Conservation (phyloP, 768 basidiomycete species). For the Pisolithus sp. region DNA sequence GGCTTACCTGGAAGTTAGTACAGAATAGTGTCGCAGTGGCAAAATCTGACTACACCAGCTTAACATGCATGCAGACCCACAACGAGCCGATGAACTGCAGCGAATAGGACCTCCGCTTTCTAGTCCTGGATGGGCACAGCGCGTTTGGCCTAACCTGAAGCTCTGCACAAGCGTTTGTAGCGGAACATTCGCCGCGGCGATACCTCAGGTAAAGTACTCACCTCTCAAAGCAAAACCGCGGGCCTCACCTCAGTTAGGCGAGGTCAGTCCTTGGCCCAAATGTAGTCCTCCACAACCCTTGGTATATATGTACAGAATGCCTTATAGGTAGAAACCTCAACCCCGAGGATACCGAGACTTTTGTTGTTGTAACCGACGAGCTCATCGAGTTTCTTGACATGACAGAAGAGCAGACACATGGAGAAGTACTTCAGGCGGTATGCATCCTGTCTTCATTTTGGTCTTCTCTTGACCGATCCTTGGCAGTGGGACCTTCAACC, state of each 20-base stretch:
- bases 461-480: not conserved
- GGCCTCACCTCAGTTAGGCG: not conserved
- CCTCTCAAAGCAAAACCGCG: too few species aligned
- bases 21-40: not conserved
- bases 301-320: not conserved
- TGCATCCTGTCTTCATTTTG: not conserved
- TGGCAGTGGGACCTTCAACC: constrained; percentile 1
- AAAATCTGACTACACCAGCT: not conserved
- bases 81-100: constrained; percentile 4
- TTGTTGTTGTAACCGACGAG: not conserved
- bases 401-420: not conserved
- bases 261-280: constrained; percentile 2
- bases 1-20: not conserved
- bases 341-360: not conserved
- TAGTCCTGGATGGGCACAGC: not conserved
- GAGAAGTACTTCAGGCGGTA: not conserved
- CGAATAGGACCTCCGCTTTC: not conserved
- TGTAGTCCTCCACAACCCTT: not conserved
- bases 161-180: not conserved
- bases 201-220: constrained; percentile 1
- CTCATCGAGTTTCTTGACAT: constrained; percentile 4
- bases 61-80: constrained; percentile 3
- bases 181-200: not conserved
- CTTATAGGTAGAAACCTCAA: not conserved
- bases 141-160: constrained; percentile 5